Base-by-base conservation (phyloP, 148 eudicot species). In the Chenopodium suecicum region DNA sequence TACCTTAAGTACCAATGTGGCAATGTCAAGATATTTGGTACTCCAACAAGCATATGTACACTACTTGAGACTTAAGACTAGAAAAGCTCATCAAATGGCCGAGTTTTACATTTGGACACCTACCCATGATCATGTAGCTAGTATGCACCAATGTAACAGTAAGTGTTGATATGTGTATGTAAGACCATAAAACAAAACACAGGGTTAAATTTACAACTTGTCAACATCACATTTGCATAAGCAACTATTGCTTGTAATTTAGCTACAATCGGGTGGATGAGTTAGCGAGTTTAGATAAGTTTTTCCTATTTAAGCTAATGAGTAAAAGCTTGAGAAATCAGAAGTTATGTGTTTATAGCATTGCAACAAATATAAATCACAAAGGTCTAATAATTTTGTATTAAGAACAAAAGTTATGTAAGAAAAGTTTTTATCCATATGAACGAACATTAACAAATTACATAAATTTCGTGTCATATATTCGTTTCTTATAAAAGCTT, bases 291-390 rank as follows among this genome's bases (percentile, higher is more conserved):
- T 78, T 78, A 20, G 50, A 31, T 29, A 83, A 73, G 60, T 74
- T 78, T 78, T 73, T 83, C 85, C 85, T 67, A 64, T 79, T 52
- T 74, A 34, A 83, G 75, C 69, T 72, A 83, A 74, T 56, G 25
- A 37, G 73, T 31, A 41, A 44, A 19, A 11, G 60, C 64, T 83
- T 37, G 70, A 74, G 50, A 22, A n/a, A n/a, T 34, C 25, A 54
- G 62, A 52, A 20, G 27, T 47, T 63, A 52, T 64, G 11, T 44
- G 74, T 78, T 50, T 73, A 48, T 20, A 78, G 56, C 77, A 73
- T 52, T 82, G 75, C 79, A 56, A 78, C 31, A 78, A 83, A 79
- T 52, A 13, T 56, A 73, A 27, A 70, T 78, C 75, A 83, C 79
- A 83, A 67, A 73, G 78, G 80, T 78, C 68, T 23, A 48, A 73